Evolutionary conservation across 495 filamentous ascomycete genomes (phyloP), one percentile per base, ranked within the genome.

Genomic region (Neurospora terricola): DNA sequence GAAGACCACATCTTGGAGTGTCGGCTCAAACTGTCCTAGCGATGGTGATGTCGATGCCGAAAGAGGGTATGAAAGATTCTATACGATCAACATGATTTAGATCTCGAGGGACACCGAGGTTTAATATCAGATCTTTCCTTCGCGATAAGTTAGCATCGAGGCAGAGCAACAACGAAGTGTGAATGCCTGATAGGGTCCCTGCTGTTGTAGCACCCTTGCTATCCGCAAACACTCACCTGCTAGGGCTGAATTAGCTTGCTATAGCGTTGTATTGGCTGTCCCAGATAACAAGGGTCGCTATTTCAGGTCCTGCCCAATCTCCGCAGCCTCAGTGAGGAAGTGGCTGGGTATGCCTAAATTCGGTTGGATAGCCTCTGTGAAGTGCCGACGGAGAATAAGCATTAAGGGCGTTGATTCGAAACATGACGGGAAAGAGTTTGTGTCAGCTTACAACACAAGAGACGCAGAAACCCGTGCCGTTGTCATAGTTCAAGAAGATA

Each of bases 1-100:
- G 78, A 77, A 74, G 73, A 80, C 18, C 73, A 76, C 78, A 83
- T 80, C 72, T 73, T 77, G 73, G 70, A 39, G 38, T 72, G 59
- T 34, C 27, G 69, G n/a, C n/a, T 48, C 43, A 21, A 48, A 48
- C n/a, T 3, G 43, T 48, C 18, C 9, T 48, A 48, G 43, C 18
- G 10, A 23, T 48, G 43, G n/a, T 48, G n/a, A 10, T 48, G 2
- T 21, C 9, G 45, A 48, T 10, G 10, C 45, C n/a, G 4, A 11
- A 54, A 54, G 45, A 23, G 5, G 9, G 8, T 54, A 21, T 23
- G n/a, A 54, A 21, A 54, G 3, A 23, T 2, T 4, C 3, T 54
- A 48, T 48, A 54, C 21, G 3, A 54, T n/a, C 42, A 43, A 0
- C 7, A 54, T 54, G 2, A 23, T n/a, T n/a, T 4, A 23, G 9